Base-by-base conservation (phyloP, 768 basidiomycete genomes). In the Cyclocybe aegerita region DNA sequence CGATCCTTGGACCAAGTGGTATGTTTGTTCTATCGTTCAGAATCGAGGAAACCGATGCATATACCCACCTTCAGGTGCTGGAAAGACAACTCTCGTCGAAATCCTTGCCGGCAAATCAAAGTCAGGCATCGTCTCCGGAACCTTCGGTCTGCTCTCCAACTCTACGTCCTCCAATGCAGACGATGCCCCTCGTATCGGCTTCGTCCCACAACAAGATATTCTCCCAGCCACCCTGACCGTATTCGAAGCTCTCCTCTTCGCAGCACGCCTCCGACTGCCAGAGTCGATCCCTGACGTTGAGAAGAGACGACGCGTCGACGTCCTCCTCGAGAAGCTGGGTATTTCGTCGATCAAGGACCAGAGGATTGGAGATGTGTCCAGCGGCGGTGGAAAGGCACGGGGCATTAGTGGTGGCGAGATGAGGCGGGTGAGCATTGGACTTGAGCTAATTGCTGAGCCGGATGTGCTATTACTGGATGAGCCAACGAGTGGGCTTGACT, bases 331-430 rank as follows among this genome's bases (percentile, higher is more conserved):
- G 9, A 91, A 88, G 62, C 80, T 98, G 2, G 92, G 93, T 1
- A 80, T 98, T 17, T 70, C 76, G 7, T 73, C 78, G 35, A 73
- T 96, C 10, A 82, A 81, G 11, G 71, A 96, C 62, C 76, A 80
- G 2, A 73, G 88, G 48, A 94, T 97, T 35, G 83, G 82, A 11
- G 77, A 79, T 52, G 65, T 66, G 35, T 83, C 86, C 4, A 84
- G 85, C 8, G 80, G 83, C 4, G 23, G 23, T 23, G 23, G 23
- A 5, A 85, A 87, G 55, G 75, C 81, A 14, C 76, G 93, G 41
- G 94, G 92, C 0, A 93, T 97, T 45, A 90, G 88, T 59, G 94
- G 94, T 9, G 94, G 94, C 8, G 93, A 97, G 67, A 90, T 90
- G 76, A 79, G 94, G 40, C 74, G 94, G 43, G 89, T 97, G 4